Evolutionary conservation across 352 stramenopile genomes (phyloP), one percentile per base, ranked within the genome.

Genomic region (Phytophthora niederhauseri): DNA sequence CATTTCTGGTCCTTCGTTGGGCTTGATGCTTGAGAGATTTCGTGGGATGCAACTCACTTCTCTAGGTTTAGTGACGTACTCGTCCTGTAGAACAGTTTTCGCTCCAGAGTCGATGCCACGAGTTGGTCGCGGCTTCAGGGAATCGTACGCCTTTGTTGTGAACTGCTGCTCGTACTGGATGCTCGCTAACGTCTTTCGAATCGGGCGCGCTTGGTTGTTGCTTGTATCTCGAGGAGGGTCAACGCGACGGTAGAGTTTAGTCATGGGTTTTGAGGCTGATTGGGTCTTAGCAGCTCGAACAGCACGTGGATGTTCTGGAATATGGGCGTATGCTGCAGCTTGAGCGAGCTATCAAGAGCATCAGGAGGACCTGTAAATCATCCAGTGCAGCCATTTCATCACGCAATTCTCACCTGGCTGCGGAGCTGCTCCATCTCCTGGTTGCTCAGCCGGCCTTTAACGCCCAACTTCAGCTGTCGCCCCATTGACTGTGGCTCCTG

Each of bases 351-450:
- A 38, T 17, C 6, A 53, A 45, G 22, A 22, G 52, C 9, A 19
- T 22, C 26, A 31, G 26, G 12, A 20, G 22, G n/a, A n/a, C n/a
- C 34, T 38, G 51, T 45, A 0, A 28, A 5, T 3, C 22, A 1
- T 3, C 22, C 15, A 43, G 12, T 43, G 34, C 24, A 54, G 12
- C 26, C 5, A 56, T 53, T 46, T 85, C 75, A 70, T 85, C 72
- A 48, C 75, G 70, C 22, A 7, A 49, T 17, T 43, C 50, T 49
- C 20, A 69, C 63, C 57, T 75, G 64, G 3, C n/a, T 70, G 19
- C 80, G 78, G 49, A 92, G 78, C 61, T 82, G 61, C 31, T 92
- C 82, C 76, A 94, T 89, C 62, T 92, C 82, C 52, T 90, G 77
- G 66, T 89, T 90, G 43, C 70, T 92, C 30, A 91, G 66, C 26